A percentile compares a stretch with the other conserved stretches of the same genome.
Conservation (phyloP, 1,284 basidiomycete genomes). For the Stereum hirsutum region DNA sequence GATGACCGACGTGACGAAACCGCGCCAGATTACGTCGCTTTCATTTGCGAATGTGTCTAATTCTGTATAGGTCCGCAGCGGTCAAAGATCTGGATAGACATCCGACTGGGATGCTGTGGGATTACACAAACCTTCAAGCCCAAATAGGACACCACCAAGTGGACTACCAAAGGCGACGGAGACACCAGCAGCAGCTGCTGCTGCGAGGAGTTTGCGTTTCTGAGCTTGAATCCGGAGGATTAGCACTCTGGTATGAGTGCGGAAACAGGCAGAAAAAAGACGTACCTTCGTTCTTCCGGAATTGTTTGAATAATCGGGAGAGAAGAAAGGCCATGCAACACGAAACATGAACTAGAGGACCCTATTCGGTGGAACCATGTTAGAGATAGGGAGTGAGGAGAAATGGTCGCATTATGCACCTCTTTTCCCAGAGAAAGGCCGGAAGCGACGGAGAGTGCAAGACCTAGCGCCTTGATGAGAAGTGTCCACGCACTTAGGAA, state of each 20-base stretch:
- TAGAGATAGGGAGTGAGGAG: background rate
- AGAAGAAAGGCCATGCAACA: slow-evolving; percentile 59
- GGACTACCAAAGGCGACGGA: slow-evolving; percentile 73
- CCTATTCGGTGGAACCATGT: slow-evolving; percentile 25
- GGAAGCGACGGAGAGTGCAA: slow-evolving; percentile 72
- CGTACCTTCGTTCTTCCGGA: slow-evolving; percentile 53
- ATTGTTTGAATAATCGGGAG: slow-evolving; percentile 44
- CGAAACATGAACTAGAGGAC: slow-evolving; percentile 62
- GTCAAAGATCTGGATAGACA: background rate
- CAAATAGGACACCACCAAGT: slow-evolving; percentile 66
- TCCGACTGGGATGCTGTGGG: background rate
- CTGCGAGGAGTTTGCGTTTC: slow-evolving; percentile 59
- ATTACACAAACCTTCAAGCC: slow-evolving; percentile 41
- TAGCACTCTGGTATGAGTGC: background rate
- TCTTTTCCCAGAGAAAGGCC: slow-evolving; percentile 73
- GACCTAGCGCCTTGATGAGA: slow-evolving; percentile 68
- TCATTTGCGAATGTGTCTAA: slow-evolving; percentile 63
- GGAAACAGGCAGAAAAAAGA: background rate
- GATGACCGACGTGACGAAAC: slow-evolving; percentile 66
- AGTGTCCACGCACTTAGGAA: slow-evolving; percentile 70
- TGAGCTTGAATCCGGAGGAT: slow-evolving; percentile 43
- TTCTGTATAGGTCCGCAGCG: slow-evolving; percentile 35
- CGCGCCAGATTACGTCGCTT: slow-evolving; percentile 67
- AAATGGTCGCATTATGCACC: slow-evolving; percentile 20
- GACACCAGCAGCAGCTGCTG: slow-evolving; percentile 64